Conservation (phyloP, 108 stramenopile genomes). For the Cyclotella kingstonii region DNA sequence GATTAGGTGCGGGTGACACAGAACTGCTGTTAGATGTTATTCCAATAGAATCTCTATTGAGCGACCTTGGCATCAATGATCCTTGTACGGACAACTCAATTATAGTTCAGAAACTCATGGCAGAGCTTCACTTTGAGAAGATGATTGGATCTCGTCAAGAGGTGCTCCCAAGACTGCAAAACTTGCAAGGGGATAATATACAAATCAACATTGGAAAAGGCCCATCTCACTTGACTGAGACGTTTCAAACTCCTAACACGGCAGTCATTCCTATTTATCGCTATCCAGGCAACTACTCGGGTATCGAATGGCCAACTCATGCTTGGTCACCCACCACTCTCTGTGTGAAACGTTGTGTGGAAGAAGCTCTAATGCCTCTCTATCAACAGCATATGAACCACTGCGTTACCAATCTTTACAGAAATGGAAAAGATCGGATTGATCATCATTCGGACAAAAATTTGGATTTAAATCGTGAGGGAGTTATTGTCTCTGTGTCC, state of each 20-base stretch:
- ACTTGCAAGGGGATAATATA: constrained; percentile 63
- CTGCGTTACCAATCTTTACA: constrained; percentile 71
- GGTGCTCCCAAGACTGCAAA: constrained; percentile 67
- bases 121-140: constrained; percentile 68
- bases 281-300: constrained; percentile 78
- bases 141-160: constrained; percentile 64
- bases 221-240: too few relatives aligned
- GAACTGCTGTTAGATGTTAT: constrained; percentile 70
- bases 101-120: constrained; percentile 33
- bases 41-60: constrained; percentile 9
- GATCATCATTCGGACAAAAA: constrained; percentile 77
- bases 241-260: neutral
- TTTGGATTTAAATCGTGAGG: constrained; percentile 67
- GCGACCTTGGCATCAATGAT: neutral
- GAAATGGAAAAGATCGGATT: constrained; percentile 67
- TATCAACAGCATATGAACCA: constrained; percentile 76
- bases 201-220: neutral
- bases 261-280: constrained; percentile 27
- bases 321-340: constrained; percentile 56
- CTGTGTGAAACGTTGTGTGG: constrained; percentile 59
- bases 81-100: neutral
- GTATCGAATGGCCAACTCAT: constrained; percentile 71
- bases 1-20: constrained; percentile 72
- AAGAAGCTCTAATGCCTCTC: constrained; percentile 55
- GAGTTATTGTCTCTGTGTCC: constrained; percentile 72